Evolutionary conservation across 345 rosid genomes (phyloP), one percentile per base, ranked within the genome.

Genomic region (Moringa oleifera): DNA sequence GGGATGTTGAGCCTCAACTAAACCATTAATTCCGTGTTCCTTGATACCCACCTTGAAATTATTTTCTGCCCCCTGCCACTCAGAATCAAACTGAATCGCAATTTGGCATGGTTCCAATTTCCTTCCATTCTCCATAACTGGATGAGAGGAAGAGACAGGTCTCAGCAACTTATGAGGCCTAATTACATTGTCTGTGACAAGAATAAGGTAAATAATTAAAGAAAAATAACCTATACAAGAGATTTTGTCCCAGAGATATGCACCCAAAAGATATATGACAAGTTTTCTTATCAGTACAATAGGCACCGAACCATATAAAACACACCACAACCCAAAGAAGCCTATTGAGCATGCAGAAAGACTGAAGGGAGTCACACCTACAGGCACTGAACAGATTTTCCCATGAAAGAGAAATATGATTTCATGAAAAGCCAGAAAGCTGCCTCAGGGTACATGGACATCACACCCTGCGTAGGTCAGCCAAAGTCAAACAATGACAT

Each of bases 11-110:
- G 69, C 49, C 50, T 64, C 63, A 53, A 54, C 68, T 21, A 70
- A 55, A 51, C 91, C 95, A 67, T 88, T 85, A 68, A 50, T 55
- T 63, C 66, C 71, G 18, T 50, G 57, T 54, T 81, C 79, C 69
- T 78, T 80, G 36, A 18, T 65, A 71, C 76, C 76, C 53, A 68
- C 62, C 46, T 71, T 79, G 25, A 59, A 22, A 49, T 64, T 57
- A 62, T 46, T 52, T 55, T 49, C 63, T 41, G 69, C 20, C 53
- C 71, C 76, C 16, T 61, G 76, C 58, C 68, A 24, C 62, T 60
- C 79, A 25, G 83, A 58, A 53, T 41, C 24, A 66, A 52, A 23
- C 17, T 68, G 65, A 10, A 53, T 36, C 55, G 70, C 52, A 70
- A 72, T 71, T 70, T 74, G 74, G 65, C 41, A 54, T 46, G 67